These are phyloP conservation scores for Trichosanthes truncata DNA, from an alignment of 306 rosid species.

Conservation along the genomic window DNA sequence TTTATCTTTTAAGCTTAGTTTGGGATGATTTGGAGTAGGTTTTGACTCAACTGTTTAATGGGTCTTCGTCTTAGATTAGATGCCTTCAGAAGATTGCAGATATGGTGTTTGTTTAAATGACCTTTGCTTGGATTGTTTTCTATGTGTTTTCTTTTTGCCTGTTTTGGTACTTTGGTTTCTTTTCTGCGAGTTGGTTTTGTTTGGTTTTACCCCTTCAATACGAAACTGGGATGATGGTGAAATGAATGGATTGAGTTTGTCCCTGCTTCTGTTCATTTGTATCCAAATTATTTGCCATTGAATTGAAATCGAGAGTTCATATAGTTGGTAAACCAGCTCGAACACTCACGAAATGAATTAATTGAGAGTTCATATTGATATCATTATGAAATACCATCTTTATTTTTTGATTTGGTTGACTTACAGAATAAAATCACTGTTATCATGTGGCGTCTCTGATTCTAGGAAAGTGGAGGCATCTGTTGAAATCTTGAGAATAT, in stretches of 20 bases:
- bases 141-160: neutral
- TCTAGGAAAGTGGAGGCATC: neutral
- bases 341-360: neutral
- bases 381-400: neutral
- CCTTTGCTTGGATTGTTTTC: neutral
- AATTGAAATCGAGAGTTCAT: neutral
- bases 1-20: neutral
- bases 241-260: neutral
- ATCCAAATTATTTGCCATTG: neutral
- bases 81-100: neutral
- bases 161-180: neutral
- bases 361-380: neutral
- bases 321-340: neutral
- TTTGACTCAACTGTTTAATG: neutral
- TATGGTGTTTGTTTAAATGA: neutral
- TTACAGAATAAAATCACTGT: neutral
- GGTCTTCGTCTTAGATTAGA: neutral
- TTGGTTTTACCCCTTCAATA: neutral
- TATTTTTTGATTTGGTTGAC: neutral
- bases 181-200: neutral
- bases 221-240: neutral
- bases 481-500: neutral
- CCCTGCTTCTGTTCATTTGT: neutral
- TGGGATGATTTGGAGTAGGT: neutral
- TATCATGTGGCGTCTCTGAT: neutral